Evolutionary conservation across 2,329 filamentous ascomycete species (phyloP).

Genomic region (Penicillium oxalicum): DNA sequence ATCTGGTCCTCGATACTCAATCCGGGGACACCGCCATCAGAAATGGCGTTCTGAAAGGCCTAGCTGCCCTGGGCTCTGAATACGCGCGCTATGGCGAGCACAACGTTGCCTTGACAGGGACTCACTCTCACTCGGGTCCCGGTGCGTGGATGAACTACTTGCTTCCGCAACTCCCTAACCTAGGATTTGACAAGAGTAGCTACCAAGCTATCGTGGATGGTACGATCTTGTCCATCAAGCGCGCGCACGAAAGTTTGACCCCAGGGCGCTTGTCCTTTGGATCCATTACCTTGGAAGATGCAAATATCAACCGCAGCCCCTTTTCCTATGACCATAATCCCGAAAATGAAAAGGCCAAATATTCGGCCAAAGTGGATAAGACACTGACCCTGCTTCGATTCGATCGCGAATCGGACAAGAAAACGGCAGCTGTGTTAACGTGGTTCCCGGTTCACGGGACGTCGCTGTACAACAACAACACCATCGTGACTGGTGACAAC

Average conservation of each 20-base stretch:
- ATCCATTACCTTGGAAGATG: constrained; percentile 62
- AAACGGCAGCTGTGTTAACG: constrained; percentile 73
- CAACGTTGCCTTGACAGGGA: constrained; percentile 86
- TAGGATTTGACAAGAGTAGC: constrained; percentile 79
- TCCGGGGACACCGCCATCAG: constrained; percentile 85
- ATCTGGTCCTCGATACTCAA: constrained; percentile 79
- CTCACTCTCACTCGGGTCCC: constrained; percentile 86
- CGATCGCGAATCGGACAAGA: constrained; percentile 64
- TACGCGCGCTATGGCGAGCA: constrained; percentile 70
- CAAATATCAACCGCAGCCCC: constrained; percentile 83
- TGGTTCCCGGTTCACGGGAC: constrained; percentile 94
- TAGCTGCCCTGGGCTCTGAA: constrained; percentile 62
- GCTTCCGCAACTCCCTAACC: constrained; percentile 80
- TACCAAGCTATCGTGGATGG: constrained; percentile 87
- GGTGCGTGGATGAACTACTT: constrained; percentile 94
- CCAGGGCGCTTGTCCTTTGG: constrained; percentile 68
- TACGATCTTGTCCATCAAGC: constrained; percentile 70
- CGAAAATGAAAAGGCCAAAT: constrained; percentile 63
- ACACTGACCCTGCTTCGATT: constrained; percentile 75
- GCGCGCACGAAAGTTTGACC: constrained; percentile 67
- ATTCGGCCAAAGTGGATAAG: constrained; percentile 64
- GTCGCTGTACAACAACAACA: constrained; percentile 86
- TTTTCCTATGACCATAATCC: constrained; percentile 87
- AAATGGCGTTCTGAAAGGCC: constrained; percentile 74
- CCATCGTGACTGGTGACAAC: constrained; percentile 86